A percentile compares a stretch with the other conserved stretches of the same genome.
Conservation (phyloP, 257 asterid species). For the Ocimum tenuiflorum region DNA sequence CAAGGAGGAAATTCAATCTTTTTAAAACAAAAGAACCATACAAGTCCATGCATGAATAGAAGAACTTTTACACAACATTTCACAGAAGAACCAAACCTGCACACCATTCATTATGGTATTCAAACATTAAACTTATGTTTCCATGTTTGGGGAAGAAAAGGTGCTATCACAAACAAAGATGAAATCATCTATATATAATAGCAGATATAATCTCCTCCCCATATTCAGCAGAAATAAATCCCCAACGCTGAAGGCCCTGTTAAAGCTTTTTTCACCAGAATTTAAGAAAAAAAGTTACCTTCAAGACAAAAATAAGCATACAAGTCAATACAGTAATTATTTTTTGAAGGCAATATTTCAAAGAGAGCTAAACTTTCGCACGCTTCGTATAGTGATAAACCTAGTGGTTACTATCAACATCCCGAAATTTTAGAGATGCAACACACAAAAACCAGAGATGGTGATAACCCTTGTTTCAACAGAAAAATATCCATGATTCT, state of each 20-base stretch:
- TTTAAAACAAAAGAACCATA: not conserved
- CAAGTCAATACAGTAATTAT: too few relatives aligned
- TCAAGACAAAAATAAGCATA: too few relatives aligned
- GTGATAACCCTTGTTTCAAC: not conserved
- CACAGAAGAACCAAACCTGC: constrained; percentile 51
- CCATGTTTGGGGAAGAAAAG: constrained; percentile 20
- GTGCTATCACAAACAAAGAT: constrained; percentile 11
- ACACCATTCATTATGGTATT: constrained; percentile 25
- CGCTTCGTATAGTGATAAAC: too few relatives aligned
- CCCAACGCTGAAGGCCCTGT: too few relatives aligned
- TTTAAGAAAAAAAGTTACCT: too few relatives aligned
- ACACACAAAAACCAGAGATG: too few relatives aligned
- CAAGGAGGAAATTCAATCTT: not conserved
- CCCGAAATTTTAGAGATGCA: too few relatives aligned
- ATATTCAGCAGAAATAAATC: not conserved
- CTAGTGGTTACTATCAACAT: too few relatives aligned
- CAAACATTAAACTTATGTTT: constrained; percentile 50
- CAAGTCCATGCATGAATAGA: not conserved
- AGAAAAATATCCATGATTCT: not conserved
- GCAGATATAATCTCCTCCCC: constrained; percentile 14
- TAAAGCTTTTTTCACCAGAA: too few relatives aligned
- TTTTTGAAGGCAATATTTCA: too few relatives aligned
- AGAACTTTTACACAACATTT: not conserved
- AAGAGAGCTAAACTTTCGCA: too few relatives aligned
- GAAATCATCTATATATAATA: not conserved